Evolutionary conservation across 441 rosid genomes (phyloP).

Genomic region (Gossypium gossypioides): DNA sequence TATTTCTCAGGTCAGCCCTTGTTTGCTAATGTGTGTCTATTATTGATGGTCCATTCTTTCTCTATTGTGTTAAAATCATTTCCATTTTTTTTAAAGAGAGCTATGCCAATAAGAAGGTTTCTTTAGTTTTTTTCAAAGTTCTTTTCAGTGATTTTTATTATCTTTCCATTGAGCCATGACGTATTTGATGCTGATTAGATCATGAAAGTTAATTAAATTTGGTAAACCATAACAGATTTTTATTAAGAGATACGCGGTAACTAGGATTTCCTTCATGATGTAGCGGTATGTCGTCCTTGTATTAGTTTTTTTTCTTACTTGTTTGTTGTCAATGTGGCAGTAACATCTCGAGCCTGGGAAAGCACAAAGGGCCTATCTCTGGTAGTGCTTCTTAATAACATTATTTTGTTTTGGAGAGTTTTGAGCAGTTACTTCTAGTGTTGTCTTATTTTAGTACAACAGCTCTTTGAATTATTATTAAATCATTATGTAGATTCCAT

Average conservation of each 20-base stretch:
- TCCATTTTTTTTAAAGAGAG: not conserved
- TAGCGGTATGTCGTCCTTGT: not conserved
- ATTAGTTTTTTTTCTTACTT: constrained; percentile 11
- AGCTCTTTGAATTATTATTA: constrained; percentile 16
- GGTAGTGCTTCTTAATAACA: constrained; percentile 34
- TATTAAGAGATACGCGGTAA: not conserved
- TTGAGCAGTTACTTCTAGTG: constrained; percentile 4
- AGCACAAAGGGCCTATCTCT: constrained; percentile 53
- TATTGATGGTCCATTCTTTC: not conserved
- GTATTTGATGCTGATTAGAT: not conserved
- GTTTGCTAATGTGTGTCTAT: constrained; percentile 3
- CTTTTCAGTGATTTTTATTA: not conserved
- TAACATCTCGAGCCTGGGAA: constrained; percentile 85
- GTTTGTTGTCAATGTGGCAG: constrained; percentile 37
- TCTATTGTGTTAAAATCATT: not conserved
- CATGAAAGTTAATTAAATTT: not conserved
- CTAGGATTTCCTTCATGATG: not conserved
- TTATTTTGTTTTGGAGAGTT: constrained; percentile 2
- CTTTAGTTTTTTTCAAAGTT: not conserved
- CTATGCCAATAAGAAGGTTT: not conserved
- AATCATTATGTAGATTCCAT: constrained; percentile 57
- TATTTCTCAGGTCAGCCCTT: constrained; percentile 59
- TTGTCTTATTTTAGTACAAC: not conserved
- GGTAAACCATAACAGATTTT: not conserved
- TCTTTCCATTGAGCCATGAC: not conserved